Evolutionary conservation across 768 basidiomycete species (phyloP).

Genomic region (Rubroboletus pulcherrimus): DNA sequence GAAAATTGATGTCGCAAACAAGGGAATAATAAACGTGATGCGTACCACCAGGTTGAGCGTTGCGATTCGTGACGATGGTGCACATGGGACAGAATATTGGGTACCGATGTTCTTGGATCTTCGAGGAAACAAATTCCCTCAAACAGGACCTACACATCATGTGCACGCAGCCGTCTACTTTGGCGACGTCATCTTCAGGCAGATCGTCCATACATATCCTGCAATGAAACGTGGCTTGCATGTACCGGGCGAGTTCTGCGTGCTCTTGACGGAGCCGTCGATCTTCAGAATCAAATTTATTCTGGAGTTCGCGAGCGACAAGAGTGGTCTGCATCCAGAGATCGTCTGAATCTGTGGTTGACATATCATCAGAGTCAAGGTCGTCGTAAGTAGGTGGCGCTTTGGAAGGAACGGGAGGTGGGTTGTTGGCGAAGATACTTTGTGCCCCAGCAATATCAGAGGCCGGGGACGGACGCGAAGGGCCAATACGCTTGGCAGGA

Average conservation of each 20-base stretch:
- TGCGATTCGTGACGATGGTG: conserved; percentile 24
- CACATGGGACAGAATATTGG: conserved; percentile 65
- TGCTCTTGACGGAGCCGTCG: conserved; percentile 34
- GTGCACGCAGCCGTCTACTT: conserved; percentile 47
- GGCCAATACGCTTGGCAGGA: background rate
- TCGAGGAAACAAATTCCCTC: conserved; percentile 37
- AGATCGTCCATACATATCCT: conserved; percentile 52
- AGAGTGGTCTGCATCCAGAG: conserved; percentile 4
- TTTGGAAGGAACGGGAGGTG: conserved; percentile 20
- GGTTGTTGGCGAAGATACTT: conserved; percentile 27
- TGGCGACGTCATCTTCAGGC: conserved; percentile 40
- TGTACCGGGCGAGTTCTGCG: conserved; percentile 22
- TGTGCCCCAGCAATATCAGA: conserved; percentile 7
- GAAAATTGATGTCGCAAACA: background rate
- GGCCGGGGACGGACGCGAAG: background rate
- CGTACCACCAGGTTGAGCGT: conserved; percentile 33
- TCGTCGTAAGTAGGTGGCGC: conserved; percentile 11
- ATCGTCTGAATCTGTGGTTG: background rate
- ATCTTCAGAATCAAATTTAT: conserved; percentile 41
- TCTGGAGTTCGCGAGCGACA: conserved; percentile 33
- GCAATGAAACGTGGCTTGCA: conserved; percentile 46
- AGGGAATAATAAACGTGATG: background rate
- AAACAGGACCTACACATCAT: conserved; percentile 54
- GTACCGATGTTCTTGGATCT: conserved; percentile 50
- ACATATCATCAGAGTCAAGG: background rate